A percentile compares a stretch with the other conserved stretches of the same genome.
phyloP scores from a whole-genome alignment of 2,329 filamentous ascomycete genomes.

The Ophiocordyceps robertsii region DNA sequence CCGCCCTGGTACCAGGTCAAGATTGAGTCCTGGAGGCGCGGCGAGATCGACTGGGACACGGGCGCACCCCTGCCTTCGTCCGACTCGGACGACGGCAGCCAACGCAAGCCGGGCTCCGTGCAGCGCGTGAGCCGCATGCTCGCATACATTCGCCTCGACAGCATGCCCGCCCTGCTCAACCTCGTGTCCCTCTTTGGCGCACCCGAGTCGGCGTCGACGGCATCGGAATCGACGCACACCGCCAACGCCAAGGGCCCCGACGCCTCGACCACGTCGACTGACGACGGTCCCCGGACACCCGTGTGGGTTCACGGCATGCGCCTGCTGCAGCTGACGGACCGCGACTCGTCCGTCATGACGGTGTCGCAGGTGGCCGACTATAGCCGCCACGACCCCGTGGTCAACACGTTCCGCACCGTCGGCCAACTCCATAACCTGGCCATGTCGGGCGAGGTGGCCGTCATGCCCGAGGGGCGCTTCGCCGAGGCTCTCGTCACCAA shows the following conservation, averaged over 20 bases:
- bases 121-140: constrained; percentile 47
- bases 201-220: constrained; percentile 9
- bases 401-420: constrained; percentile 84
- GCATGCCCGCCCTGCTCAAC: constrained; percentile 67
- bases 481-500: constrained; percentile 62
- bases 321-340: constrained; percentile 76
- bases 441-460: constrained; percentile 66
- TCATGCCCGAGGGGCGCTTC: constrained; percentile 66
- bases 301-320: constrained; percentile 74
- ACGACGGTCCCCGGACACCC: not conserved
- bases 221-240: not conserved
- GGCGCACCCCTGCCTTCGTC: constrained; percentile 6
- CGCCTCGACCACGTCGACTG: constrained; percentile 2
- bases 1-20: constrained; percentile 48
- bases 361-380: constrained; percentile 71
- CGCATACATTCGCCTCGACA: constrained; percentile 75
- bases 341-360: constrained; percentile 90
- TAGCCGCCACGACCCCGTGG: constrained; percentile 62
- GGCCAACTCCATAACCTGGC: constrained; percentile 73
- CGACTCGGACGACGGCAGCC: constrained; percentile 4
- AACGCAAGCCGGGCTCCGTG: not conserved
- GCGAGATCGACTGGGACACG: constrained; percentile 76
- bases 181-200: constrained; percentile 69
- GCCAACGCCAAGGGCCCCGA: constrained; percentile 6
- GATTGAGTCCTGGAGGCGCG: constrained; percentile 49